These are phyloP conservation scores for Hondaea fermentalgiana DNA, from an alignment of 108 stramenopile species.

Conservation along the genomic window DNA sequence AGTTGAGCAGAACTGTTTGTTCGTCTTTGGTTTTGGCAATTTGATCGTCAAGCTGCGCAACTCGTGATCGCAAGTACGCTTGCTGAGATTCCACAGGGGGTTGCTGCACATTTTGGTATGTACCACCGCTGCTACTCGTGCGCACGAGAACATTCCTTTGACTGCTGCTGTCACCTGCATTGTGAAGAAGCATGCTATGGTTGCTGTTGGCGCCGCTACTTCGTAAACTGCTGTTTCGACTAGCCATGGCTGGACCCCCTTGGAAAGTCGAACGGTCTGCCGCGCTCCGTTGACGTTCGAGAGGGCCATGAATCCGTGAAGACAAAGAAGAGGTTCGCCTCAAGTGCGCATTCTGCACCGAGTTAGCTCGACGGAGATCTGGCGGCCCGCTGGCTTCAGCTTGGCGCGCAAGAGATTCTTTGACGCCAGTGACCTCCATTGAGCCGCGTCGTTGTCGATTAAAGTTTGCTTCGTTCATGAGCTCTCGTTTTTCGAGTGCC, in stretches of 20 bases:
- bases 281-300: not conserved
- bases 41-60: not conserved
- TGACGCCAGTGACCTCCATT: not conserved
- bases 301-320: not conserved
- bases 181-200: too few relatives aligned
- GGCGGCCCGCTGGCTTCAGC: not conserved
- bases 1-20: not conserved
- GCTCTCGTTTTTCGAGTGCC: not conserved
- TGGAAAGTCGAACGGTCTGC: not conserved
- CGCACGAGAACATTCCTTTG: too few relatives aligned
- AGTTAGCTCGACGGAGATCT: not conserved
- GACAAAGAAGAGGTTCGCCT: not conserved
- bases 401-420: not conserved
- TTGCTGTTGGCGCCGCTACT: too few relatives aligned
- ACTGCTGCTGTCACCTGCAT: too few relatives aligned
- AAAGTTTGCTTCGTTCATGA: not conserved
- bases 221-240: too few relatives aligned
- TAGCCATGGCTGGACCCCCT: too few relatives aligned
- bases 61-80: not conserved
- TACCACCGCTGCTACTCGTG: too few relatives aligned
- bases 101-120: too few relatives aligned
- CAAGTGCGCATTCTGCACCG: not conserved
- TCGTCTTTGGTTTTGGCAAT: not conserved
- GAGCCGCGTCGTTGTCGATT: not conserved
- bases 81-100: not conserved